Base-by-base conservation (phyloP, 306 rosid genomes). In the Potentilla sterilis region DNA sequence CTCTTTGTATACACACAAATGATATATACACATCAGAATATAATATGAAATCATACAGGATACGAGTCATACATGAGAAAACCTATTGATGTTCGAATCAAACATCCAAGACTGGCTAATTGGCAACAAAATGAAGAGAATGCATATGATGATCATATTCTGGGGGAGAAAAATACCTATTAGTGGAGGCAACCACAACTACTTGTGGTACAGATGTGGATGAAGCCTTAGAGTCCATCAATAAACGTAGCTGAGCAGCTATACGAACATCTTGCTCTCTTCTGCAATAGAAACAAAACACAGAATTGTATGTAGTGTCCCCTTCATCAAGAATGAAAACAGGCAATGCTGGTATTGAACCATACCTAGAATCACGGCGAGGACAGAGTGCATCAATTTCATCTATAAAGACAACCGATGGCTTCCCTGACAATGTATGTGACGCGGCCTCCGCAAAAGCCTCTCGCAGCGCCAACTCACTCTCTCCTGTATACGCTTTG, bases 311-410 rank as follows among this genome's bases (percentile, higher is more conserved):
- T 13, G 40, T 57, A 7, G 37, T 61, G 73, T 57, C 35, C 69
- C 7, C 3, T 64, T 48, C 4, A 48, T 57, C 15, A 22, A 58
- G 9, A 1, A 12, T 3, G 38, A 14, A 35, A 16, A 13, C 2
- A 3, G n/a, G 10, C 67, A 62, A 62, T 34, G 43, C 67, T 7
- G 65, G 42, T 15, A 14, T 28, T 24, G 24, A 16, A 35, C 12
- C 22, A 15, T 87, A 90, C 99, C 86, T 90, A 61, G 92, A 90
- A 83, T 89, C 84, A 75, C 93, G 93, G 49, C 88, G 97, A 74
- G 97, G 90, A 80, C 99, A 95, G 35, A 95, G 87, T 68, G 89
- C 92, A 82, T 95, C 99, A 75, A 95, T 89, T 84, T 92, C 93
- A 82, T 95, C 97, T 19, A 90, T 90, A 77, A 92, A 95, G 73